Evolutionary conservation across 1,284 basidiomycete species (phyloP).

Genomic region (Stereum hirsutum): DNA sequence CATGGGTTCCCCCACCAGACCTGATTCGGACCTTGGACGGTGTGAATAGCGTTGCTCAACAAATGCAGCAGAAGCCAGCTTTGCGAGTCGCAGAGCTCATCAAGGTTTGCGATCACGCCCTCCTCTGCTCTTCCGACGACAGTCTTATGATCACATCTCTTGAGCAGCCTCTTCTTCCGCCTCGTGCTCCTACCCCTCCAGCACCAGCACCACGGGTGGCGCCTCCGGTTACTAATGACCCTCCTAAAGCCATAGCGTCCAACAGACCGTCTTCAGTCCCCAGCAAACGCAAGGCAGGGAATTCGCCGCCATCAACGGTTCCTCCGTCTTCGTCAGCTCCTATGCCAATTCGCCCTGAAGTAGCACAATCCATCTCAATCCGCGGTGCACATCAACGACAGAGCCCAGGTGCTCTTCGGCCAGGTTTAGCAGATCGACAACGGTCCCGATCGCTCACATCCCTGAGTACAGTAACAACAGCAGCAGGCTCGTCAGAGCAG

Average conservation of each 20-base stretch:
- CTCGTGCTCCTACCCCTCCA: constrained; percentile 7
- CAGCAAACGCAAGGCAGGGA: not conserved
- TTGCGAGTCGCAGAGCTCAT: constrained; percentile 40
- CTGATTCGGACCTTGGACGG: constrained; percentile 31
- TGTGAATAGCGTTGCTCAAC: constrained; percentile 24
- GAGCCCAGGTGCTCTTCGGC: not conserved
- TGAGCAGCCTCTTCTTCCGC: constrained; percentile 36
- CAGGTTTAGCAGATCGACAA: too few species aligned
- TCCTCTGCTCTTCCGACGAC: constrained; percentile 36
- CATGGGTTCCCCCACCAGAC: constrained; percentile 34
- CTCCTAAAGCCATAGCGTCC: not conserved
- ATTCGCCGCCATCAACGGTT: too few species aligned
- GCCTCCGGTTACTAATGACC: constrained; percentile 5
- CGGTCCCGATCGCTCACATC: not conserved
- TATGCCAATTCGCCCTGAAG: too few species aligned
- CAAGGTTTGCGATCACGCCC: constrained; percentile 58
- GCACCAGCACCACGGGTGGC: constrained; percentile 12
- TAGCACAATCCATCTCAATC: not conserved
- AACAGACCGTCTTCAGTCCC: not conserved
- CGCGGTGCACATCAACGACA: not conserved
- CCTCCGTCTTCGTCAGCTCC: too few species aligned
- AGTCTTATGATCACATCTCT: constrained; percentile 30
- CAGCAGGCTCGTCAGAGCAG: constrained; percentile 9
- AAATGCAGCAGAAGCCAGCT: constrained; percentile 21
- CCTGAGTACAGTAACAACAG: not conserved